Percentiles rank a stretch among this genome's conserved stretches.
Conservation (phyloP, 1,139 yeast species). For the Debaryomycetaceae sp. region DNA sequence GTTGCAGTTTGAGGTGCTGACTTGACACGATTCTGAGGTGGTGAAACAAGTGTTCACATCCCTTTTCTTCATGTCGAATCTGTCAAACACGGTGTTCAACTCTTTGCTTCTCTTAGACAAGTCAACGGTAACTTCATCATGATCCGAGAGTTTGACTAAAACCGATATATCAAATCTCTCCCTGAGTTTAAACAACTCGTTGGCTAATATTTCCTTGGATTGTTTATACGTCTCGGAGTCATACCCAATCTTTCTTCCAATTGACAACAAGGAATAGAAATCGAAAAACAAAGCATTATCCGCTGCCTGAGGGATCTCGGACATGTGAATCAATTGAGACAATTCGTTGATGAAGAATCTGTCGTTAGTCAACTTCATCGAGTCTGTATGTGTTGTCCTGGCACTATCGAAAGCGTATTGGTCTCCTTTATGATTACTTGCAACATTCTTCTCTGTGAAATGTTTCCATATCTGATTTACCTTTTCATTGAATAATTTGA, state of each 20-base stretch:
- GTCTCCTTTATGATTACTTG: background rate
- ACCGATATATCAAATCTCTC: constrained; percentile 24
- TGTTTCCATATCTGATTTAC: constrained; percentile 34
- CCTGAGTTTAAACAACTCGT: constrained; percentile 24
- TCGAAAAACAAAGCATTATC: constrained; percentile 29
- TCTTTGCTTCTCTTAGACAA: constrained; percentile 23
- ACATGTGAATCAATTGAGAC: constrained; percentile 41
- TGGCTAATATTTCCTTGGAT: constrained; percentile 31
- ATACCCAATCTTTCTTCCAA: constrained; percentile 41
- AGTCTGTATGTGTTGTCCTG: constrained; percentile 3
- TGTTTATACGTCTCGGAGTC: constrained; percentile 38
- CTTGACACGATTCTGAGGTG: constrained; percentile 51
- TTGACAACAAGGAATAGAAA: constrained; percentile 38
- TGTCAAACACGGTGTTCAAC: constrained; percentile 19
- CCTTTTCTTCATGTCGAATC: constrained; percentile 10
- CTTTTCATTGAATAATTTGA: constrained; percentile 29
- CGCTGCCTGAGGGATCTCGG: constrained; percentile 11
- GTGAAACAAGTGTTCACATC: constrained; percentile 27
- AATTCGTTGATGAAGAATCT: constrained; percentile 45
- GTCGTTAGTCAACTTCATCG: constrained; percentile 35
- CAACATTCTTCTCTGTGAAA: constrained; percentile 11
- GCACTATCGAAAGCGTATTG: constrained; percentile 10
- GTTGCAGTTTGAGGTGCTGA: constrained; percentile 53
- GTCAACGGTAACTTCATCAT: constrained; percentile 1
- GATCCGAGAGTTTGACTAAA: constrained; percentile 25